Conservation (phyloP, 2,329 filamentous ascomycete species). For the Amauroascus verrucosus region DNA sequence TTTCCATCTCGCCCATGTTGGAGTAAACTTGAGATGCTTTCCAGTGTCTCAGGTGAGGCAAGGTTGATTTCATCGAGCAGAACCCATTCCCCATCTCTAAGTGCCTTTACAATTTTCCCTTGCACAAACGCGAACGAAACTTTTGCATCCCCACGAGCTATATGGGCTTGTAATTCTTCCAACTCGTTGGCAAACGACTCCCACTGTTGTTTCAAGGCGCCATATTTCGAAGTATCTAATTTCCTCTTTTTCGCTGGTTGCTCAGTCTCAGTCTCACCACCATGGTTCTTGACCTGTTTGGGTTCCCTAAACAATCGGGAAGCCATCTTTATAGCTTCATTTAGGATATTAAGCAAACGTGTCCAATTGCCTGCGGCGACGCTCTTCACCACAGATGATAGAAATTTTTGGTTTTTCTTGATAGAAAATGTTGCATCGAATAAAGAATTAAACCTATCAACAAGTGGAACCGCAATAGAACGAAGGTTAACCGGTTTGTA, state of each 20-base stretch:
- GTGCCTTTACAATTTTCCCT: conserved; percentile 91
- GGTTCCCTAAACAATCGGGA: conserved; percentile 55
- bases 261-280: conserved; percentile 36
- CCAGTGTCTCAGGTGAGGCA: conserved; percentile 85
- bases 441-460: conserved; percentile 86
- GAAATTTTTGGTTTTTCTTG: conserved; percentile 77
- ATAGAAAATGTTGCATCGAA: conserved; percentile 80
- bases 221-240: conserved; percentile 44
- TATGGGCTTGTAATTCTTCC: conserved; percentile 67
- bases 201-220: conserved; percentile 61
- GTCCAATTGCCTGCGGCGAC: conserved; percentile 77
- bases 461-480: conserved; percentile 75
- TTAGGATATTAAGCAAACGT: conserved; percentile 76
- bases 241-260: conserved; percentile 65
- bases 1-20: conserved; percentile 57
- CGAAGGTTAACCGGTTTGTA: conserved; percentile 93
- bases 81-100: conserved; percentile 93
- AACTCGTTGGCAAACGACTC: conserved; percentile 64
- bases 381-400: conserved; percentile 68
- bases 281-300: conserved; percentile 37
- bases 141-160: conserved; percentile 58
- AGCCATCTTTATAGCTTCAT: conserved; percentile 80
- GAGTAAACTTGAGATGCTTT: conserved; percentile 83
- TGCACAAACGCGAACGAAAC: conserved; percentile 96
- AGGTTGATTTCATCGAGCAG: conserved; percentile 95